Base-by-base conservation (phyloP, 2,329 filamentous ascomycete genomes). In the Corynespora cassiicola region DNA sequence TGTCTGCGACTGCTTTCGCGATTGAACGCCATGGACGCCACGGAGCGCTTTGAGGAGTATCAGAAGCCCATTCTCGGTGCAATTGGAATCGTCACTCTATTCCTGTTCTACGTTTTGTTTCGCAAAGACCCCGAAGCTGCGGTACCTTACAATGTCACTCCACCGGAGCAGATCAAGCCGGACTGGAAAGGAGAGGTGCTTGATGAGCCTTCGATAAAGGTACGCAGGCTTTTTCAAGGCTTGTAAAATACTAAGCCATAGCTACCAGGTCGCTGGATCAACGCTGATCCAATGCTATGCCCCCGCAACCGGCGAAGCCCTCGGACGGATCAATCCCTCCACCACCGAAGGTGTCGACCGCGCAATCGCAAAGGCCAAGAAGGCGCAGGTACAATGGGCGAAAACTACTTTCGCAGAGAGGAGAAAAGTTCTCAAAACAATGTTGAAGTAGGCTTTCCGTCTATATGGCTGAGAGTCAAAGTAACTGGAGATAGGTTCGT, bases 281-380 rank as follows among this genome's bases (percentile, higher is more conserved):
- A 78, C 80, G 1, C 79, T 84, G 6, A 85, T 95, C 44, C 87
- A 89, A 71, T 95, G 89, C 72, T 94, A 94, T 67, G 87, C 87
- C 27, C 94, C 94, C 2, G 92, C 92, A 2, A 96, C 90, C 16
- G 94, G 94, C 47, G 81, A 87, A 59, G 81, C 89, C 43, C 82
- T 99, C 17, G 90, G 89, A 36, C 77, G 82, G 52, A 78, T 92
- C 67, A 88, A 87, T 66, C 88, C 92, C 12, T 82, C 85, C 7
- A 90, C 88, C 1, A 73, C 82, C 2, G 82, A 84, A 39, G 86
- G 83, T 45, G 89, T 99, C 62, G 89, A 99, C 68, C 77, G 82
- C 43, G 85, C 85, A 18, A 81, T 99, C 50, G 80, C 82, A 21
- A 82, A 84, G 43, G 88, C 94, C 2, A 77, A 83, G 23, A 73